Evolutionary conservation across 257 asterid genomes (phyloP).

Genomic region (Scutellaria minor): DNA sequence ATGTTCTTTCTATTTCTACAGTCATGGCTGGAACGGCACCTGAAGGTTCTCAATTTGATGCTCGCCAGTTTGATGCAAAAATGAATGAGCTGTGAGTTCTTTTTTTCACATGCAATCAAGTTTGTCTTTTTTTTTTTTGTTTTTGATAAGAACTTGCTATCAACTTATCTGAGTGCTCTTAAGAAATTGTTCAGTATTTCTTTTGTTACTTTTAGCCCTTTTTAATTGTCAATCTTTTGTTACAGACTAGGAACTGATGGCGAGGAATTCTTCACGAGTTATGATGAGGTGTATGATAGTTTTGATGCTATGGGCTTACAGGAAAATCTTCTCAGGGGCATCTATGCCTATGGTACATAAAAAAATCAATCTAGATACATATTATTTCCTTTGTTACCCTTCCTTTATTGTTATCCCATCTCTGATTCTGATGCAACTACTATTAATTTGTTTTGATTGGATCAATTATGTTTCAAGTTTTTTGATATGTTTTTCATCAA

Average conservation of each 20-base stretch:
- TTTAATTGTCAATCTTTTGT: slow-evolving; percentile 13
- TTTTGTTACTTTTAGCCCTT: slow-evolving; percentile 6
- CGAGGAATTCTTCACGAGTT: slow-evolving; percentile 61
- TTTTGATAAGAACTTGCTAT: too few relatives aligned
- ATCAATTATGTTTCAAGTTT: background rate
- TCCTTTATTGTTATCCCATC: background rate
- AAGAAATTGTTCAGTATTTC: background rate
- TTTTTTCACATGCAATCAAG: background rate
- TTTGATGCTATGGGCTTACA: slow-evolving; percentile 62
- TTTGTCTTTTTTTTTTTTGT: too few relatives aligned
- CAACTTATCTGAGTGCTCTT: background rate
- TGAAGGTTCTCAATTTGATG: slow-evolving; percentile 67
- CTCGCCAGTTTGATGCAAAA: slow-evolving; percentile 56
- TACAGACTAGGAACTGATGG: slow-evolving; percentile 56
- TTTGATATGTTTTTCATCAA: background rate
- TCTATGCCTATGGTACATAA: slow-evolving; percentile 62
- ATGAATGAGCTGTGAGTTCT: slow-evolving; percentile 59
- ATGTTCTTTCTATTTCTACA: slow-evolving; percentile 33
- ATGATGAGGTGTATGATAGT: slow-evolving; percentile 60
- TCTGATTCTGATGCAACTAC: background rate
- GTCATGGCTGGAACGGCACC: slow-evolving; percentile 64
- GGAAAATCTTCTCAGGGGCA: slow-evolving; percentile 68
- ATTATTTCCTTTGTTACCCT: background rate
- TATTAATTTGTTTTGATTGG: background rate
- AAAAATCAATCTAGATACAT: background rate